Evolutionary conservation across 441 rosid genomes (phyloP).

Genomic region (Dalechampia spathulata): DNA sequence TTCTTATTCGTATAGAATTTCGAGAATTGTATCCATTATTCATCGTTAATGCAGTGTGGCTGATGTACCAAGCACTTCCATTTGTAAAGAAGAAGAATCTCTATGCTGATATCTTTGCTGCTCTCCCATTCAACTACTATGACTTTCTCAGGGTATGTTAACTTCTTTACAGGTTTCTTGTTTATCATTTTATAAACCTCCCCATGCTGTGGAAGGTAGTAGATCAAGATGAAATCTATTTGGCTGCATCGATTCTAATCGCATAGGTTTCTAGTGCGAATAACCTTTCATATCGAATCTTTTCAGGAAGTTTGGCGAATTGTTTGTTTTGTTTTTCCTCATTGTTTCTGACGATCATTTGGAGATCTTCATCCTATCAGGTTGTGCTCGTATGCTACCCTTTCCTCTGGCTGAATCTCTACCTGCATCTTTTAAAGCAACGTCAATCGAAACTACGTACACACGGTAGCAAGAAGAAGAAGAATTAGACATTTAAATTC

Average conservation of each 20-base stretch:
- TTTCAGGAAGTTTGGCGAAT: neutral
- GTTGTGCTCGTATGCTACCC: slow-evolving; percentile 61
- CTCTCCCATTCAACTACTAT: slow-evolving; percentile 56
- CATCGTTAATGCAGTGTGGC: slow-evolving; percentile 49
- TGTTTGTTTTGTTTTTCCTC: neutral
- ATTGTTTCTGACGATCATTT: slow-evolving; percentile 3
- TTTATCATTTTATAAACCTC: neutral
- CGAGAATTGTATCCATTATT: neutral
- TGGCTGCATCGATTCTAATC: neutral
- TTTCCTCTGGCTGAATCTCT: slow-evolving; percentile 66
- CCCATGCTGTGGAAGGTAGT: neutral
- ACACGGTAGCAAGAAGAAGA: slow-evolving; percentile 26
- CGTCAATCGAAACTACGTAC: slow-evolving; percentile 53
- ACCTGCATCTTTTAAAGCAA: slow-evolving; percentile 64
- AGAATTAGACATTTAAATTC: slow-evolving; percentile 15
- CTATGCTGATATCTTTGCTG: slow-evolving; percentile 39
- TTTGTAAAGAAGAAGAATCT: slow-evolving; percentile 45
- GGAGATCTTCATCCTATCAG: slow-evolving; percentile 32
- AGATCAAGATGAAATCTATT: neutral
- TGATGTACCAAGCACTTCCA: slow-evolving; percentile 73
- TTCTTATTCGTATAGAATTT: neutral
- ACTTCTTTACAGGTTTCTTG: neutral
- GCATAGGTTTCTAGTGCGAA: neutral
- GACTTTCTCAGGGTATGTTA: slow-evolving; percentile 47
- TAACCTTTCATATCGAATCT: neutral